Evolutionary conservation across 2,329 filamentous ascomycete species (phyloP), one percentile per base, ranked within the genome.

Genomic region (Colletotrichum sp.): DNA sequence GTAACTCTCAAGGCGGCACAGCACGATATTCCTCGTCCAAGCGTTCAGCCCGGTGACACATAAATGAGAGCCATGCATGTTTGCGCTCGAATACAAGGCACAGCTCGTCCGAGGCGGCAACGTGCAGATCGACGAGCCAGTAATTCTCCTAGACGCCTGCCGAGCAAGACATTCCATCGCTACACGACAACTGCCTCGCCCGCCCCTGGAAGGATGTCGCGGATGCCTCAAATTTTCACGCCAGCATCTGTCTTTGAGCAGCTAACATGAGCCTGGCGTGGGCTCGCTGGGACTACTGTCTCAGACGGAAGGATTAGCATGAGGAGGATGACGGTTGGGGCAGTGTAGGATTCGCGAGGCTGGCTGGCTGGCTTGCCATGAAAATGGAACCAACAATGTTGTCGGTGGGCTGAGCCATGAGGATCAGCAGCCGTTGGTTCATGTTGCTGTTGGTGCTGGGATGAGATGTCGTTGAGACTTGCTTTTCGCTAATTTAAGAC

Each of bases 401-500:
- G 2, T n/a, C 24, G 32, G 36, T n/a, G 13, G 36, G 62, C 49
- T 66, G 34, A 60, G 49, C 34, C 13, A 13, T 15, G 28, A 30
- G 26, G 30, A 71, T 59, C 34, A 36, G 64, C 36, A 30, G 15
- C 44, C 26, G 64, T 34, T 57, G 64, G 64, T 32, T 30, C 39
- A 60, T 13, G 34, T 21, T 13, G 30, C 26, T 44, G 52, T 69
- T 59, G 66, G 32, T 39, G 66, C 49, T 59, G 66, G 66, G 66
- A 69, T 69, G 52, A 9, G 30, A 44, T 44, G 66, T 60, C 34
- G 66, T 69, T 34, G 57, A 69, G 30, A 69, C 52, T 59, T 69
- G 66, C 66, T 69, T 69, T 34, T 59, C 49, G 52, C 66, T 69
- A 69, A 69, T 59, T 69, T 44, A 60, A 69, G 66, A 69, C 52